Evolutionary conservation across 1,139 yeast genomes (phyloP).

Genomic region (Petasospora fabianii): DNA sequence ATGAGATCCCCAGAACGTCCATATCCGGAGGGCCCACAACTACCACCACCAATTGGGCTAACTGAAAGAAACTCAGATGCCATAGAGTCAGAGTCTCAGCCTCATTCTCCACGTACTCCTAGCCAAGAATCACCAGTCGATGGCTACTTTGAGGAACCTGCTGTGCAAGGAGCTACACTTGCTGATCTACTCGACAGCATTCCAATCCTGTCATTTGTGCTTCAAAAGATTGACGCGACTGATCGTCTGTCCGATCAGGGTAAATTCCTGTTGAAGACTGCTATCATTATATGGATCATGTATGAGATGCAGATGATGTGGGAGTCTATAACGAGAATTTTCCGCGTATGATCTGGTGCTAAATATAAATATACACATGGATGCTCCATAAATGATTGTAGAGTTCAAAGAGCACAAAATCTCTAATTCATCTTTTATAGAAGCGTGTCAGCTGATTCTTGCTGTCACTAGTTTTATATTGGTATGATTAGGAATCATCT

Average conservation of each 20-base stretch:
- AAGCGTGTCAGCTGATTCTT: no score
- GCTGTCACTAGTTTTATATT: no score
- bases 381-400: no score
- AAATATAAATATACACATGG: no score
- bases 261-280: conserved; percentile 16
- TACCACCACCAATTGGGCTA: neutral
- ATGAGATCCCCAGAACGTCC: neutral
- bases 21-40: neutral
- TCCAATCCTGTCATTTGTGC: conserved; percentile 17
- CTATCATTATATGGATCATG: conserved; percentile 18
- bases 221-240: conserved; percentile 17
- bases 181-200: conserved; percentile 12
- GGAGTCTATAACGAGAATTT: neutral
- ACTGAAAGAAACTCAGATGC: neutral
- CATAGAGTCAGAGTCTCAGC: neutral
- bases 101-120: neutral
- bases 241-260: conserved; percentile 10
- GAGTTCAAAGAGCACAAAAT: no score
- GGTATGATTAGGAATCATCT: no score
- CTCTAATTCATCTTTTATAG: no score
- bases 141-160: neutral
- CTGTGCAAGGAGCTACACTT: neutral
- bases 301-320: conserved; percentile 19
- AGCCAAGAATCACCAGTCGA: neutral
- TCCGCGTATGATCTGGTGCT: no score